Evolutionary conservation across 1,284 basidiomycete genomes (phyloP), one percentile per base, ranked within the genome.

Genomic region (Ganoderma multipileum): DNA sequence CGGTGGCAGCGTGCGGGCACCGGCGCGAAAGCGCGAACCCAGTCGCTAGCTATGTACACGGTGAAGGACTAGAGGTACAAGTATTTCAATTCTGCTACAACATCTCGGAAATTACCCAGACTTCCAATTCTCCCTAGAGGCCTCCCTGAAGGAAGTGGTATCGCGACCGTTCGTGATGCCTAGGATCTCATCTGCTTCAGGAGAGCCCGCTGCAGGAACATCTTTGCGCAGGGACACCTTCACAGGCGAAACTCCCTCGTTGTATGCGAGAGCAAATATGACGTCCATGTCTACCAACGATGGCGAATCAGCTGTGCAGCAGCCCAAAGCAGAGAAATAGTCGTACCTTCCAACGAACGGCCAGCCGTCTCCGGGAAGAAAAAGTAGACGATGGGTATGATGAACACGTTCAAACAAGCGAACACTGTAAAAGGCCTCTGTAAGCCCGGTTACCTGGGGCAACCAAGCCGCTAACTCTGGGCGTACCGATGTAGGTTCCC

Each of bases 311-410:
- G 12, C 38, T 16, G 55, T 28, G 39, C 58, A 14, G 12, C 7
- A 36, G 20, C 30, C n/a, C 12, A 12, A 41, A 39, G 12, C 38
- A 60, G 11, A 23, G 58, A 41, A 60, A 39, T 4, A 2, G 20
- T 59, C 77, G n/a, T 70, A 85, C 86, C 88, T 81, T 90, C 88
- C 20, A 90, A 77, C 0, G 87, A 89, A 41, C 87, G 84, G 23
- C 87, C 86, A n/a, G 87, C 84, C 3, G 89, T 91, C 79, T 91
- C 89, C n/a, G 89, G 89, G 80, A 90, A 90, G 81, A 87, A 90
- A 68, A 89, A 77, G 74, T 89, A 91, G 3, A 90, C 85, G 14
- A 85, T 72, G 14, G 89, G 89, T 54, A 90, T 80, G 70, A 91
- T 87, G 67, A 88, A 81, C 1, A 87, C 87, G 71, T 91, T 91